Evolutionary conservation across 495 filamentous ascomycete genomes (phyloP).

Genomic region (Daldinia loculata): DNA sequence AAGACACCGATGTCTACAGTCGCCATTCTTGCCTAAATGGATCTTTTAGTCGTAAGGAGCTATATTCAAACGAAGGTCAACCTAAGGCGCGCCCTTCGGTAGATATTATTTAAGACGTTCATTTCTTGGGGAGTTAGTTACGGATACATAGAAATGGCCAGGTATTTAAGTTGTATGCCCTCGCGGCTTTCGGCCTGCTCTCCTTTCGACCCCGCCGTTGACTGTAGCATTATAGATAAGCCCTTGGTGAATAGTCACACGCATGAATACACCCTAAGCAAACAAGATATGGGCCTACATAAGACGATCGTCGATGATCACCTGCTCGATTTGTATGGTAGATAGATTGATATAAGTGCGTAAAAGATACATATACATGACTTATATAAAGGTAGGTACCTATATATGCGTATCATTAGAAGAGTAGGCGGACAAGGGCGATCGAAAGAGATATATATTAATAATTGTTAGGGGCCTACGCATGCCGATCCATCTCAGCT

Average conservation of each 20-base stretch:
- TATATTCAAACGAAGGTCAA: not conserved
- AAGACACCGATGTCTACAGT: slow-evolving; percentile 46
- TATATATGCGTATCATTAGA: not conserved
- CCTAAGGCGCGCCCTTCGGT: not conserved
- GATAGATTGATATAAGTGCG: not conserved
- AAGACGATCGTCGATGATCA: not conserved
- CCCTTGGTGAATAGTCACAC: not conserved
- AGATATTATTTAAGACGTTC: not conserved
- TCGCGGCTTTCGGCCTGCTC: not conserved
- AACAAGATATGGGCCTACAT: not conserved
- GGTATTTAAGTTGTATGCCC: not conserved
- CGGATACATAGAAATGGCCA: not conserved
- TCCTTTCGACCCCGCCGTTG: not conserved
- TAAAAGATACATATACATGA: not conserved
- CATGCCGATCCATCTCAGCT: not conserved
- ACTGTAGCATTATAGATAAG: slow-evolving; percentile 16
- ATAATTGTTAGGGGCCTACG: no score
- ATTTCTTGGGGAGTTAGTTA: not conserved
- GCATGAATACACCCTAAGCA: not conserved
- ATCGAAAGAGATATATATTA: no score
- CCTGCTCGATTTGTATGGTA: not conserved
- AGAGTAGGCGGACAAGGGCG: not conserved
- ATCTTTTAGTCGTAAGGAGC: not conserved
- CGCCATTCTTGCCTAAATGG: slow-evolving; percentile 13
- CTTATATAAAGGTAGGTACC: not conserved